A percentile compares a stretch with the other conserved stretches of the same genome.
Evolutionary conservation across 441 rosid species (phyloP).

Genomic region (Adansonia gregorii): DNA sequence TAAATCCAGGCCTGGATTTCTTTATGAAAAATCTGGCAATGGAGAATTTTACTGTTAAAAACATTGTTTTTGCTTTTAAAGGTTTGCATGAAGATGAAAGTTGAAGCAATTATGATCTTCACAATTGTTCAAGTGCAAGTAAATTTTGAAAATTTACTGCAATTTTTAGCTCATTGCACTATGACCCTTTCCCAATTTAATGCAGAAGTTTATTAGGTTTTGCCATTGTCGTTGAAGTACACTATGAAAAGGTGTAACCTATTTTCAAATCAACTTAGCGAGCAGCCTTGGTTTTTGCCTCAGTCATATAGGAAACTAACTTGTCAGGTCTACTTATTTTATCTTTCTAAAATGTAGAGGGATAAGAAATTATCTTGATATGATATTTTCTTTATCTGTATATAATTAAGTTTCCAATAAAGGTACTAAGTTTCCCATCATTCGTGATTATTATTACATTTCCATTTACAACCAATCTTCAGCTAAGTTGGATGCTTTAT

Average conservation of each 20-base stretch:
- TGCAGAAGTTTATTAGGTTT: no score
- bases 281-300: not conserved
- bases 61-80: not conserved
- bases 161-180: not conserved
- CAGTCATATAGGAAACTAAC: not conserved
- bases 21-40: not conserved
- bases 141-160: constrained; percentile 12
- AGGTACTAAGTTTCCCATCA: constrained; percentile 1
- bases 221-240: no score
- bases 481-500: not conserved
- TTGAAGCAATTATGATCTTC: constrained; percentile 4
- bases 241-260: not conserved
- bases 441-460: not conserved
- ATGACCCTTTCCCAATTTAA: no score
- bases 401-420: not conserved
- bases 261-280: not conserved
- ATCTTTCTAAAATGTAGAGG: not conserved
- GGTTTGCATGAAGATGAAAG: not conserved
- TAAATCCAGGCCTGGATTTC: not conserved
- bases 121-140: constrained; percentile 7
- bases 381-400: not conserved
- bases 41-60: not conserved
- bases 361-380: constrained; percentile 4
- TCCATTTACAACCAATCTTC: constrained; percentile 8
- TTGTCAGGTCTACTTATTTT: constrained; percentile 1